phyloP scores from a whole-genome alignment of 495 filamentous ascomycete species.

The Hyphodiscus hymeniophilus region DNA sequence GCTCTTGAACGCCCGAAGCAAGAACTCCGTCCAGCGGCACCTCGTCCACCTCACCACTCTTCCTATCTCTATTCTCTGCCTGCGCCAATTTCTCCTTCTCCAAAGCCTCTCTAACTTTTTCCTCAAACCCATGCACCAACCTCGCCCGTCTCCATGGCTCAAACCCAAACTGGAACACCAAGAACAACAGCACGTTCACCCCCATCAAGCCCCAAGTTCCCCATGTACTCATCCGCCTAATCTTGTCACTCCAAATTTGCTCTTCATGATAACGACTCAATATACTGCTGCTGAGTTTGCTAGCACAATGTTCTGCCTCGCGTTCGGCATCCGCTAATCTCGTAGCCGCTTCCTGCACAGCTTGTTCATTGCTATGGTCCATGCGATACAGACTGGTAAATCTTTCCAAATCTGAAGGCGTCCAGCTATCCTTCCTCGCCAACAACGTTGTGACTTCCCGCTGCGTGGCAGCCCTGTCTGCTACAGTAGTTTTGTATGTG shows the following conservation, averaged over 20 bases:
- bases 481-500: slow-evolving; percentile 68
- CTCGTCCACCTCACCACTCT: background rate
- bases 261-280: slow-evolving; percentile 94
- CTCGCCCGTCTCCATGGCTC: slow-evolving; percentile 84
- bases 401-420: slow-evolving; percentile 76
- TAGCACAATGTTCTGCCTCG: slow-evolving; percentile 65
- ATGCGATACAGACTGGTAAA: slow-evolving; percentile 89
- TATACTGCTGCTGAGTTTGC: slow-evolving; percentile 68
- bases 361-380: slow-evolving; percentile 88
- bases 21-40: slow-evolving; percentile 12
- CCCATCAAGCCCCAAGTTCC: slow-evolving; percentile 98
- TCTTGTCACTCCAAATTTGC: slow-evolving; percentile 98
- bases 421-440: slow-evolving; percentile 90
- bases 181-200: slow-evolving; percentile 81
- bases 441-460: slow-evolving; percentile 92
- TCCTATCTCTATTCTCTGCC: slow-evolving; percentile 12
- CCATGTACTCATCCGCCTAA: slow-evolving; percentile 92
- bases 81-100: slow-evolving; percentile 55
- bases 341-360: slow-evolving; percentile 66
- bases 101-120: slow-evolving; percentile 72
- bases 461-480: slow-evolving; percentile 74
- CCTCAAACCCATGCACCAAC: slow-evolving; percentile 69
- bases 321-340: slow-evolving; percentile 65
- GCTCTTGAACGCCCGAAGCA: slow-evolving; percentile 10
- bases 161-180: slow-evolving; percentile 84